Conservation (phyloP, 345 rosid species). For the Hibiscus syriacus region DNA sequence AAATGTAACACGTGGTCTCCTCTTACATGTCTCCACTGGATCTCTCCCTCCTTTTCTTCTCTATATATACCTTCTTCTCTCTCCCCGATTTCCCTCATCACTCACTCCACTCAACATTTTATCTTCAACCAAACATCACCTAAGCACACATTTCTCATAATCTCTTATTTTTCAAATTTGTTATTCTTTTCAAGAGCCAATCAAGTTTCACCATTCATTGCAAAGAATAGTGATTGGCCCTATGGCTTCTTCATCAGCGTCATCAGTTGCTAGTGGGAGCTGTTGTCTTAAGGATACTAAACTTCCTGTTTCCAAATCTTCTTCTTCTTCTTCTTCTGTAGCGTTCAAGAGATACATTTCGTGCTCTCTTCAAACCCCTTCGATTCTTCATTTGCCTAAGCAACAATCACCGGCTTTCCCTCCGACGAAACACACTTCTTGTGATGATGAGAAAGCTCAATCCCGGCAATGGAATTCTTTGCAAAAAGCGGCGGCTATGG, state of each 20-base stretch:
- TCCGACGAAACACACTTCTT: neutral
- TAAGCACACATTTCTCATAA: neutral
- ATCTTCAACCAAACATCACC: neutral
- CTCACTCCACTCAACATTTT: neutral
- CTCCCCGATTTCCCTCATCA: neutral
- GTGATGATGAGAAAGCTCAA: neutral
- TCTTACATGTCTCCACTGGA: neutral
- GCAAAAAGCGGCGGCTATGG: constrained; percentile 48
- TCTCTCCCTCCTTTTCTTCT: neutral
- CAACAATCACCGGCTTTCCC: constrained; percentile 12
- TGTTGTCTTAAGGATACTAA: constrained; percentile 13
- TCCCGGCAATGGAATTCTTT: constrained; percentile 43
- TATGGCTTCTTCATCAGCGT: constrained; percentile 4
- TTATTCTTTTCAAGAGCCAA: neutral
- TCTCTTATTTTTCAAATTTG: neutral
- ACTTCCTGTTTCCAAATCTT: constrained; percentile 13
- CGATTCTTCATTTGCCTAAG: constrained; percentile 48
- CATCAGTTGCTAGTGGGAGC: constrained; percentile 3
- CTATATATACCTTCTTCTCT: neutral
- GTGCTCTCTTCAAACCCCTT: constrained; percentile 48
- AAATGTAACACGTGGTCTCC: constrained; percentile 2
- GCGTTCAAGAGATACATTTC: constrained; percentile 15
- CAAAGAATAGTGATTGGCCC: neutral
- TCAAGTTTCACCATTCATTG: neutral
- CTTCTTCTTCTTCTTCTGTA: constrained; percentile 10